phyloP scores from a whole-genome alignment of 2,329 filamentous ascomycete genomes.

The Curvularia sp. region DNA sequence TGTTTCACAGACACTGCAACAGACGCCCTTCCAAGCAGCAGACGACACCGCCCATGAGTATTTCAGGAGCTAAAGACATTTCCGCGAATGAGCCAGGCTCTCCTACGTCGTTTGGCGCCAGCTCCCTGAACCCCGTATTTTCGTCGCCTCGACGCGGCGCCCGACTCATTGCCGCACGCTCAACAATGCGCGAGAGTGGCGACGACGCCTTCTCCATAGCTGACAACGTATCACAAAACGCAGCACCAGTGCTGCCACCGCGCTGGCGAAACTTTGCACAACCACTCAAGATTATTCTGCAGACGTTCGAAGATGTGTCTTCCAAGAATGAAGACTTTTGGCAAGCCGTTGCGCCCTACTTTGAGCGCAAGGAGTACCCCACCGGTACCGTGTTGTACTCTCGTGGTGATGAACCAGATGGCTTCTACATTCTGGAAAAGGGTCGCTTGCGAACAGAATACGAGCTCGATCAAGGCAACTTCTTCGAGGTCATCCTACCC shows the following conservation, averaged over 20 bases:
- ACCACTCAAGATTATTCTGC: constrained; percentile 87
- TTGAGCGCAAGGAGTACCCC: constrained; percentile 70
- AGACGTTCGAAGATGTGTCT: constrained; percentile 91
- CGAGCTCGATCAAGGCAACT: constrained; percentile 83
- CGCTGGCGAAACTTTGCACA: constrained; percentile 89
- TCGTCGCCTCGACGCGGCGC: constrained; percentile 83
- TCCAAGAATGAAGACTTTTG: constrained; percentile 93
- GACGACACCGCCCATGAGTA: constrained; percentile 46
- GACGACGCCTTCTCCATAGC: constrained; percentile 24
- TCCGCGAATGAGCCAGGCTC: constrained; percentile 26
- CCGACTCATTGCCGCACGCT: constrained; percentile 78
- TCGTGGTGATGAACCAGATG: constrained; percentile 75
- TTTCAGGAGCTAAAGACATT: constrained; percentile 27
- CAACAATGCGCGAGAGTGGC: constrained; percentile 68
- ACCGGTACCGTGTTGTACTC: constrained; percentile 78
- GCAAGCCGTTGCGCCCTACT: constrained; percentile 81
- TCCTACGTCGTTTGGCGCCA: constrained; percentile 35
- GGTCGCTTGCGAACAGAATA: constrained; percentile 93
- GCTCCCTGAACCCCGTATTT: constrained; percentile 60
- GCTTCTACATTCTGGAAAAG: constrained; percentile 89
- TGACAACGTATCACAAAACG: constrained; percentile 19
- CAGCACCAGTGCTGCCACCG: constrained; percentile 41
- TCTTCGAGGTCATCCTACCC: constrained; percentile 90
- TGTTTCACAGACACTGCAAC: constrained; percentile 56
- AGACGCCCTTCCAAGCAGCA: constrained; percentile 48